These are phyloP conservation scores for Coemansia sp. DNA, from an alignment of 192 early-diverging fungal genomes.

Conservation along the genomic window DNA sequence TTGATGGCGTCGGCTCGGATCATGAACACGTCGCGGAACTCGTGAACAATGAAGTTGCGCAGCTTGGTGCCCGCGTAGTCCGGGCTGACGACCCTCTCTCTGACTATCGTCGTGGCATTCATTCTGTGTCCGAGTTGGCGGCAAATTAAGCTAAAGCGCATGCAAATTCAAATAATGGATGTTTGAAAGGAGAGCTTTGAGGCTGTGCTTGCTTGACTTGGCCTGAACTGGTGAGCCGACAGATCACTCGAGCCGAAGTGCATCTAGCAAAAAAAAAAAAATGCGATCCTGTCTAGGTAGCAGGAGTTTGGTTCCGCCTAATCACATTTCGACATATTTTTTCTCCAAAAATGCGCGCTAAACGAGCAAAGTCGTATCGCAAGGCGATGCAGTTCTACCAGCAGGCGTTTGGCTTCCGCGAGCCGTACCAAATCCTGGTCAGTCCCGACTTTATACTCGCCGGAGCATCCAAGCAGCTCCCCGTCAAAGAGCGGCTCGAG, in stretches of 20 bases:
- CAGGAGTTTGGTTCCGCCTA: no score
- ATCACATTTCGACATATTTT: no score
- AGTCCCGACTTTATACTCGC: conserved; percentile 83
- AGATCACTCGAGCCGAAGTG: no score
- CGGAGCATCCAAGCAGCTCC: conserved; percentile 63
- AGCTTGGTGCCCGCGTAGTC: conserved; percentile 29
- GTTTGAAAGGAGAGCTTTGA: neutral
- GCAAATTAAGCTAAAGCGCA: conserved; percentile 1
- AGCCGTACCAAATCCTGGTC: conserved; percentile 91
- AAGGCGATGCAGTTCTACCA: conserved; percentile 82
- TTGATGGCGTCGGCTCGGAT: conserved; percentile 26
- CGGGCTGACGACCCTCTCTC: conserved; percentile 4
- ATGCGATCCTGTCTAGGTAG: no score
- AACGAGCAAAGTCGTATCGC: conserved; percentile 81
- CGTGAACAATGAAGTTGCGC: conserved; percentile 29
- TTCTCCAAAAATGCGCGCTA: conserved; percentile 72
- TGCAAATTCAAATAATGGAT: neutral
- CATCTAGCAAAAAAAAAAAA: neutral
- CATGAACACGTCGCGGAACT: conserved; percentile 31
- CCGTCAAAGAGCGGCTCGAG: conserved; percentile 66
- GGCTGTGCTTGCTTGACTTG: neutral
- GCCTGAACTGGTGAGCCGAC: neutral
- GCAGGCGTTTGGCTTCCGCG: conserved; percentile 81
- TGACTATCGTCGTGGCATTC: neutral
- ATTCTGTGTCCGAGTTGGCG: neutral